Conservation (phyloP, 106 monocot genomes). For the Agapanthus africanus region DNA sequence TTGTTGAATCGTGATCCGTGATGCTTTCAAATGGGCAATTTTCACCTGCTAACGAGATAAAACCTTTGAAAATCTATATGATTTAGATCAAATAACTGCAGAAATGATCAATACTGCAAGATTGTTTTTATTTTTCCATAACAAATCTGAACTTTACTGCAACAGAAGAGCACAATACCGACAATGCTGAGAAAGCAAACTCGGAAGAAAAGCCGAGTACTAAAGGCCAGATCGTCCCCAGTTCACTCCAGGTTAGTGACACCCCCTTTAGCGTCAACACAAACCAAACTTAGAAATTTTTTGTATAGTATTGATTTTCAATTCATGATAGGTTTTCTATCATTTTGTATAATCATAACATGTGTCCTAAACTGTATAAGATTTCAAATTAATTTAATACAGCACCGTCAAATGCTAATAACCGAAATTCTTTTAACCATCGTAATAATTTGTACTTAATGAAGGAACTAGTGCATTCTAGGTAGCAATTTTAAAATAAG, state of each 20-base stretch:
- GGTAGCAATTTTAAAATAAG: too few relatives aligned
- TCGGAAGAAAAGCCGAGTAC: neutral
- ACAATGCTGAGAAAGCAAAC: neutral
- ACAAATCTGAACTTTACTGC: neutral
- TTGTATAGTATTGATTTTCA: neutral
- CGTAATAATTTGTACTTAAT: neutral
- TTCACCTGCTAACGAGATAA: neutral
- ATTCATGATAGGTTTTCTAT: neutral
- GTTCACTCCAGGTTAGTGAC: neutral
- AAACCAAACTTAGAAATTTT: neutral
- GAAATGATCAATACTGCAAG: neutral
- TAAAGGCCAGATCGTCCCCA: neutral
- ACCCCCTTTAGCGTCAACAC: neutral
- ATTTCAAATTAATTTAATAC: neutral
- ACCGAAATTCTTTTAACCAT: neutral
- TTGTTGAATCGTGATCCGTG: too few relatives aligned
- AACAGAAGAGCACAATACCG: neutral
- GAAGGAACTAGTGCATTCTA: conserved; percentile 1
- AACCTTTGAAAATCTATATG: neutral
- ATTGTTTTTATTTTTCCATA: neutral
- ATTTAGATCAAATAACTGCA: neutral
- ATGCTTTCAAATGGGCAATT: neutral
- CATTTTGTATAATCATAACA: neutral
- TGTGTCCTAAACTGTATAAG: neutral
- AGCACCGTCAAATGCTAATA: neutral